Conservation (phyloP, 768 basidiomycete species). For the Boletales sp. region DNA sequence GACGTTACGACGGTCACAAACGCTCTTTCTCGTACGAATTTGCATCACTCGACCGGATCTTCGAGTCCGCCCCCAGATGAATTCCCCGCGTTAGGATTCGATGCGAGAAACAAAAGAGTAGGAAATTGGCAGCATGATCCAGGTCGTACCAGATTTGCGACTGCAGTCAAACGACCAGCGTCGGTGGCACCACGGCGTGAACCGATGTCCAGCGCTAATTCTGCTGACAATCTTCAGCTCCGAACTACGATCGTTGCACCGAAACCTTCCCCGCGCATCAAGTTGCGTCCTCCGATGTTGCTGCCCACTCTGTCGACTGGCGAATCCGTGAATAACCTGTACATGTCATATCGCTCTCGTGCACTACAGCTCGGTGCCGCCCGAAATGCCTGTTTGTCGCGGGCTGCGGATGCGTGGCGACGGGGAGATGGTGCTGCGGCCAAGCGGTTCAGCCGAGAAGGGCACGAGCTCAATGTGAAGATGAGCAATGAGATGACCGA, state of each 20-base stretch:
- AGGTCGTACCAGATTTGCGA: slow-evolving; percentile 82
- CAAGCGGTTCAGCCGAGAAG: slow-evolving; percentile 91
- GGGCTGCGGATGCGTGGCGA: slow-evolving; percentile 95
- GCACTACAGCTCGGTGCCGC: slow-evolving; percentile 92
- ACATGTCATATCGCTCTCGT: slow-evolving; percentile 84
- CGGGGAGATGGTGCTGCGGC: slow-evolving; percentile 94
- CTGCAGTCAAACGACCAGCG: slow-evolving; percentile 75
- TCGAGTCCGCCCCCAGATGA: slow-evolving; percentile 45
- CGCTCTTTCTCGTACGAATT: slow-evolving; percentile 62
- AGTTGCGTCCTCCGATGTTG: slow-evolving; percentile 75
- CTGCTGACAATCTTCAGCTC: slow-evolving; percentile 60
- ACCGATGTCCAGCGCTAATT: slow-evolving; percentile 45
- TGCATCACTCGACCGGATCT: slow-evolving; percentile 44
- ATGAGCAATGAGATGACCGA: slow-evolving; percentile 84
- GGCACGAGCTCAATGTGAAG: slow-evolving; percentile 87
- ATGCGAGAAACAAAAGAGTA: slow-evolving; percentile 44
- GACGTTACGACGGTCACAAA: slow-evolving; percentile 69
- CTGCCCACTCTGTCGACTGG: slow-evolving; percentile 90
- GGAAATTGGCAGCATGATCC: slow-evolving; percentile 63
- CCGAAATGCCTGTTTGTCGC: slow-evolving; percentile 88
- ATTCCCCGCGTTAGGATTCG: slow-evolving; percentile 65
- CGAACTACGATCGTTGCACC: slow-evolving; percentile 73
- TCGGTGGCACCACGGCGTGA: slow-evolving; percentile 49
- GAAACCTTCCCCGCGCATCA: slow-evolving; percentile 79
- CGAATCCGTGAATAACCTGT: slow-evolving; percentile 70